Base-by-base conservation (phyloP, 371 early-diverging fungal species). In the Syncephalastrum monosporum region DNA sequence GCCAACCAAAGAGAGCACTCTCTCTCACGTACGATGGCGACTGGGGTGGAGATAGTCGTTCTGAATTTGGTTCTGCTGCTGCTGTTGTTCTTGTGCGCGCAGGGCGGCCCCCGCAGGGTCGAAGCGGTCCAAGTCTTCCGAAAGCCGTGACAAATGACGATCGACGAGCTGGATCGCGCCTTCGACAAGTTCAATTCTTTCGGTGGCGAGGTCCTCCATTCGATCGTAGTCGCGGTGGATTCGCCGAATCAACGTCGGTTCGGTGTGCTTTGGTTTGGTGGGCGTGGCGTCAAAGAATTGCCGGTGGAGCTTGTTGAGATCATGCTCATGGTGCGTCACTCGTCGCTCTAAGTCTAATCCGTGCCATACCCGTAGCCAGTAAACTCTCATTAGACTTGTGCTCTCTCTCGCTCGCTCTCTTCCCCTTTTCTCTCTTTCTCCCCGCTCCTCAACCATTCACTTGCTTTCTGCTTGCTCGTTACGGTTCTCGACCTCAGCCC, bases 401-500 rank as follows among this genome's bases (percentile, higher is more conserved):
- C 44, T 12, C 21, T 15, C 21, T 50, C 23, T 29, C 41, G n/a
- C n/a, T n/a, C n/a, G n/a, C n/a, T n/a, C n/a, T n/a, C n/a, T n/a
- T n/a, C n/a, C n/a, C n/a, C n/a, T n/a, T 14, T 1, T 4, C 16
- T 43, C 27, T 25, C 21, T 49, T 42, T 51, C 5, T 4, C 4
- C 16, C 41, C 27, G 16, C 21, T 49, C 19, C 47, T 7, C 47
- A 21, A 41, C 23, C 19, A 42, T 45, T 38, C 41, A 45, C 38
- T 50, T 68, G 63, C 77, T 64, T 68, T 69, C 63, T 17, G 68
- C 63, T 47, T 69, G 64, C 43, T 78, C 73, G 47, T 74, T 57
- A 53, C 71, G 54, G 49, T 71, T 74, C 48, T 63, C 60, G 27
- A 78, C 71, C 66, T 78, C 78, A 41, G 78, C 71, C 71, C 72